Conservation (phyloP, 768 basidiomycete species). For the Grammothele lineata region DNA sequence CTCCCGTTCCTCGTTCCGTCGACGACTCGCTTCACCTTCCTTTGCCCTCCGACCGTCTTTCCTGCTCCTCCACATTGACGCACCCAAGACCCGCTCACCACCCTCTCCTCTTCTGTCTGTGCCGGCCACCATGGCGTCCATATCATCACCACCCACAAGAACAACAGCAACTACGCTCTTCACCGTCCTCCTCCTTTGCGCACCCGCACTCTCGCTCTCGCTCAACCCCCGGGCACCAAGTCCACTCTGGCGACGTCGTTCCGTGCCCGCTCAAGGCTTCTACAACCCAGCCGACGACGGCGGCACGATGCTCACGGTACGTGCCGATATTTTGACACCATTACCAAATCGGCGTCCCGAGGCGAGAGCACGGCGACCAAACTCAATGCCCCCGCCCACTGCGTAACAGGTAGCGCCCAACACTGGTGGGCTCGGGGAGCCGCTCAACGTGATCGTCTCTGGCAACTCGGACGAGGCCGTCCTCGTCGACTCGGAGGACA, state of each 20-base stretch:
- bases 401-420: constrained; percentile 41
- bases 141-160: too few species aligned
- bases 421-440: constrained; percentile 81
- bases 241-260: constrained; percentile 22
- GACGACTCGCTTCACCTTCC: too few species aligned
- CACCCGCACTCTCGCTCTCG: constrained; percentile 20
- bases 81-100: too few species aligned
- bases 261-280: constrained; percentile 51
- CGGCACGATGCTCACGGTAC: constrained; percentile 74
- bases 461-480: constrained; percentile 70
- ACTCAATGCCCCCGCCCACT: background rate
- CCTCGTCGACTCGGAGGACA: constrained; percentile 48
- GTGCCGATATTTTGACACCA: too few species aligned
- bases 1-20: too few species aligned
- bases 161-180: constrained; percentile 7
- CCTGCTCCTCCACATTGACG: too few species aligned
- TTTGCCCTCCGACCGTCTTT: too few species aligned
- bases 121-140: background rate
- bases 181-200: constrained; percentile 30
- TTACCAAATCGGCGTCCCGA: too few species aligned
- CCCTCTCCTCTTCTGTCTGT: too few species aligned
- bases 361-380: too few species aligned
- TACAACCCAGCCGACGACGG: constrained; percentile 52
- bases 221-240: constrained; percentile 14
- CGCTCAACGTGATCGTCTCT: constrained; percentile 78